phyloP scores from a whole-genome alignment of 140 eudicot species.

The Erigeron philadelphicus region DNA sequence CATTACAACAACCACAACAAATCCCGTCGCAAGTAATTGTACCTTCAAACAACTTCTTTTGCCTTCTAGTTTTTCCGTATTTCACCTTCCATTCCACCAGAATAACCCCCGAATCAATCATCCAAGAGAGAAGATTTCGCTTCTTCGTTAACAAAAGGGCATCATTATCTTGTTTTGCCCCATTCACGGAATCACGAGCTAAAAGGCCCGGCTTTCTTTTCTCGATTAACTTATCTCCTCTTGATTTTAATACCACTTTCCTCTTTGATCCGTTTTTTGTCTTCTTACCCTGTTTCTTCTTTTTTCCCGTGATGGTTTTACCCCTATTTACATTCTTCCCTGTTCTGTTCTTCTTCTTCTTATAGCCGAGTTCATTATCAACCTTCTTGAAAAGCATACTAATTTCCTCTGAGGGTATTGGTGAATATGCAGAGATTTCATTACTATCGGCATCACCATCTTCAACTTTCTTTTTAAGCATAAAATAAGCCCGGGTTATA shows the following conservation, averaged over 20 bases:
- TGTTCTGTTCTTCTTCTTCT: constrained; percentile 22
- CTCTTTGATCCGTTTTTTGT: constrained; percentile 26
- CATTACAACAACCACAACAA: constrained; percentile 58
- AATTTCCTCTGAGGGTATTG: constrained; percentile 48
- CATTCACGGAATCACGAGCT: constrained; percentile 52
- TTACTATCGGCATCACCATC: constrained; percentile 33
- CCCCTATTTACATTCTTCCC: constrained; percentile 21
- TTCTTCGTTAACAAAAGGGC: constrained; percentile 41
- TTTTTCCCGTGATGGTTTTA: constrained; percentile 14
- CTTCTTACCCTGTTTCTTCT: constrained; percentile 35
- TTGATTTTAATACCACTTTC: constrained; percentile 23
- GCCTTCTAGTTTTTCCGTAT: constrained; percentile 41
- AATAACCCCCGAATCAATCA: constrained; percentile 72
- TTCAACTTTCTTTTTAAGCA: constrained; percentile 45
- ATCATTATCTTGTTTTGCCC: constrained; percentile 36
- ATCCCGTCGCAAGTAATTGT: constrained; percentile 60
- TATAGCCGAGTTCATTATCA: constrained; percentile 22
- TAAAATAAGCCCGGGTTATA: constrained; percentile 51
- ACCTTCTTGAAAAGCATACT: constrained; percentile 44
- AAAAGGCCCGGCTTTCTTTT: constrained; percentile 45
- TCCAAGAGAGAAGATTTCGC: constrained; percentile 66
- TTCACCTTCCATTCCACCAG: constrained; percentile 48
- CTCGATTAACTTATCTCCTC: constrained; percentile 13
- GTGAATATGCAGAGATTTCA: constrained; percentile 39
- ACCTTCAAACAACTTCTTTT: constrained; percentile 45